Evolutionary conservation across 2,329 filamentous ascomycete species (phyloP).

Genomic region (Neoscytalidium dimidiatum): DNA sequence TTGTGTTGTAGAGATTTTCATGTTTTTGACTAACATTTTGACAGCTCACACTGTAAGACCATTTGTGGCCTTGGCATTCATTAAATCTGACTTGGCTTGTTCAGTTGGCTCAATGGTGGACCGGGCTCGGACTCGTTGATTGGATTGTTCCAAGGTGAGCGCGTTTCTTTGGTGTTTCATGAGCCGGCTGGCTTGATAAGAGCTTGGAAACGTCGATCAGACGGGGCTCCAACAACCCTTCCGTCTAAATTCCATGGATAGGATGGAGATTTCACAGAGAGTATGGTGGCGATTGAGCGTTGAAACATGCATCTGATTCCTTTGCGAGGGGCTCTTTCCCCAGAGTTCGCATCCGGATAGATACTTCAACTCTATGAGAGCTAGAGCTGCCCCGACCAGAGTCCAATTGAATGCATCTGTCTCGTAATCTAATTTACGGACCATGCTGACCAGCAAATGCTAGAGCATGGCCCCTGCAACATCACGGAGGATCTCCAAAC

Average conservation of each 20-base stretch:
- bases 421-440: neutral
- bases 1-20: too few species aligned
- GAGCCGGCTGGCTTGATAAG: neutral
- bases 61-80: neutral
- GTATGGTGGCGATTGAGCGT: too few species aligned
- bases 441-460: neutral
- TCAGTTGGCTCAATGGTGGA: conserved; percentile 29
- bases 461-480: conserved; percentile 48
- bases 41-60: conserved; percentile 4
- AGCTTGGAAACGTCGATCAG: neutral
- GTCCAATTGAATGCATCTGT: too few species aligned
- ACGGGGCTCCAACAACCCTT: too few species aligned
- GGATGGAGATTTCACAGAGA: too few species aligned
- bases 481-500: conserved; percentile 43
- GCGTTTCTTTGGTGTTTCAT: conserved; percentile 5
- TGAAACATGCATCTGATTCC: too few species aligned
- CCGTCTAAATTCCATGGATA: too few species aligned
- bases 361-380: too few species aligned
- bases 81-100: neutral
- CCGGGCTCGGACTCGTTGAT: conserved; percentile 49
- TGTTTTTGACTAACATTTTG: neutral
- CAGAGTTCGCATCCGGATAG: neutral
- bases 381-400: too few species aligned
- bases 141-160: conserved; percentile 35
- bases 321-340: neutral